phyloP scores from a whole-genome alignment of 2,329 filamentous ascomycete genomes.

The Gnomoniopsis sp. region DNA sequence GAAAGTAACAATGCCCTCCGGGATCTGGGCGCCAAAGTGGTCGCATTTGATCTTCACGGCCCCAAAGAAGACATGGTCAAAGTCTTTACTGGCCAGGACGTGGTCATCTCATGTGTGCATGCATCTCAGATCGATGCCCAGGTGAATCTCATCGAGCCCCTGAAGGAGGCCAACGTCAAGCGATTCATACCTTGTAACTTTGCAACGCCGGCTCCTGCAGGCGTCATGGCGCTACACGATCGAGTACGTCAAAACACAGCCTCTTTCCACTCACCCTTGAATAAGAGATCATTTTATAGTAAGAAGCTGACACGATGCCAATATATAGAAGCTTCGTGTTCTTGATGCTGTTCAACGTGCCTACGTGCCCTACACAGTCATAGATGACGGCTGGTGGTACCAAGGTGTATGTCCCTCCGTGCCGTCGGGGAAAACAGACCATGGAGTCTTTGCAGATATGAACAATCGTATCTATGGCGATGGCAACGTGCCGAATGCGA shows the following conservation, averaged over 20 bases:
- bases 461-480: slow-evolving; percentile 38
- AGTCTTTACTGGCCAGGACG: slow-evolving; percentile 38
- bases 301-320: no score
- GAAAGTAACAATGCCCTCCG: slow-evolving; percentile 37
- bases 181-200: slow-evolving; percentile 41
- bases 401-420: slow-evolving; percentile 35
- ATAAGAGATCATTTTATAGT: no score
- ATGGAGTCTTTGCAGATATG: slow-evolving; percentile 32
- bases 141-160: slow-evolving; percentile 42
- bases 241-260: slow-evolving; percentile 47
- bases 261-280: no score
- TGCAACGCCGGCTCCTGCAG: slow-evolving; percentile 9
- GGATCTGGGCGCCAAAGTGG: slow-evolving; percentile 39
- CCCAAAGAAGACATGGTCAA: slow-evolving; percentile 38
- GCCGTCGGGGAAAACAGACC: slow-evolving; percentile 35
- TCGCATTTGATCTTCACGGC: slow-evolving; percentile 38
- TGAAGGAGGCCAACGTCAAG: slow-evolving; percentile 44
- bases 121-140: slow-evolving; percentile 35
- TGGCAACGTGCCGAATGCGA: slow-evolving; percentile 39
- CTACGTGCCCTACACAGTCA: slow-evolving; percentile 50
- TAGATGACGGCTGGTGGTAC: slow-evolving; percentile 60
- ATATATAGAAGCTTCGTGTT: slow-evolving; percentile 26
- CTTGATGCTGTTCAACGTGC: background rate
- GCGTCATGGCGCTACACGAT: slow-evolving; percentile 23
- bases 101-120: slow-evolving; percentile 42